Conservation (phyloP, 129 eudicot genomes). For the Escallonia herrerae region DNA sequence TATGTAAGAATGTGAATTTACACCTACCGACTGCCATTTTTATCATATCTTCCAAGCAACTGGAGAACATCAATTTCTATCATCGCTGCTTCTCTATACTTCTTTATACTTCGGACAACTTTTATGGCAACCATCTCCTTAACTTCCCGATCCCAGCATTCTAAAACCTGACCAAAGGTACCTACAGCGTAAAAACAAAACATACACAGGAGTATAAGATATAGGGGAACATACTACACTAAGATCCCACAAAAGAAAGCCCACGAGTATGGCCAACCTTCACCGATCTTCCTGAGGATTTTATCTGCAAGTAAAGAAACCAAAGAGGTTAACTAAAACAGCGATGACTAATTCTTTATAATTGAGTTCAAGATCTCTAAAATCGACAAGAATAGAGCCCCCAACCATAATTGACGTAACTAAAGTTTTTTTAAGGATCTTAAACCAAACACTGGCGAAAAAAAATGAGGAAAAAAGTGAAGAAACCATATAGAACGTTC, state of each 20-base stretch:
- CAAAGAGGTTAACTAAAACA: neutral
- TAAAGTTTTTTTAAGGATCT: neutral
- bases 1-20: neutral
- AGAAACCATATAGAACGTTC: too few relatives aligned
- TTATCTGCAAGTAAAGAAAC: constrained; percentile 27
- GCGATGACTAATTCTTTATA: neutral
- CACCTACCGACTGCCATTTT: constrained; percentile 28
- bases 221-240: neutral
- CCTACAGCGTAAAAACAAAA: constrained; percentile 14
- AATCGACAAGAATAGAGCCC: neutral
- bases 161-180: constrained; percentile 45
- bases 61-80: constrained; percentile 47
- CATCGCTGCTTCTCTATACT: constrained; percentile 50
- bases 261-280: constrained; percentile 19
- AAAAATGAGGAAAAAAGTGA: neutral
- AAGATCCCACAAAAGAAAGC: neutral
- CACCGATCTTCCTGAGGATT: constrained; percentile 40
- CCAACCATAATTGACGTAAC: neutral
- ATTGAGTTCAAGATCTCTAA: neutral
- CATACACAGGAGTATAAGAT: too few relatives aligned
- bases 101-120: constrained; percentile 37
- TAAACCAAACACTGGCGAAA: neutral
- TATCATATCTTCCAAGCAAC: constrained; percentile 39
- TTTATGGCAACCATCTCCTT: constrained; percentile 39
- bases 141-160: constrained; percentile 40